Evolutionary conservation across 768 basidiomycete species (phyloP), one percentile per base, ranked within the genome.

Genomic region (Hemileccinum impolitum): DNA sequence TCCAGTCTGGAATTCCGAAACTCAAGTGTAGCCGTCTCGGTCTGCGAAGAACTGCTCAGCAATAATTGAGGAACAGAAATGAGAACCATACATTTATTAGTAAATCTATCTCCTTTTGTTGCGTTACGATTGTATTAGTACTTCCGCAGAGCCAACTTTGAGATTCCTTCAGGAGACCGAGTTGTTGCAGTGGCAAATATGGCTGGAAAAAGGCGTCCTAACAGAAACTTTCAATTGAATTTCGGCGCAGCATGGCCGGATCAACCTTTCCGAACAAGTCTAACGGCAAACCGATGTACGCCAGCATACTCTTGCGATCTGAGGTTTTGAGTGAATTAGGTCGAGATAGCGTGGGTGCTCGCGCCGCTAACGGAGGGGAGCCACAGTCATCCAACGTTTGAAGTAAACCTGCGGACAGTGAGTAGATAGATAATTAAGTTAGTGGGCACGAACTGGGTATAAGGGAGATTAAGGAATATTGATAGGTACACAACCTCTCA

Each of bases 181-280:
- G 73, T 69, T 99, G 94, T 66, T 99, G 96, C 2, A 99, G 68
- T 0, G 96, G 95, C 12, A 98, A 73, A 65, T 98, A 99, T 2
- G 96, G 96, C 65, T 99, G 96, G 72, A 99, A 99, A 72, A 98
- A 94, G 4, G 93, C 80, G 57, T 93, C 90, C 85, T 92, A 39
- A 55, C 44, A 30, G 2, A 21, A 45, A 45, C 3, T 21, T 19
- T 47, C 32, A 48, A 54, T 17, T n/a, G 1, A 45, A 18, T 18
- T 45, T 37, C 23, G 13, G 12, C 19, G 26, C 4, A 44, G 38
- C 3, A 39, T 17, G 35, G 12, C 31, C 43, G 14, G 51, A 46
- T 12, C 43, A 39, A 91, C 92, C 76, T 87, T 87, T 48, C 94
- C 94, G 46, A 95, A 96, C n/a, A 94, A 67, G 63, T 95, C 89